Base-by-base conservation (phyloP, 176 grass and related monocot genomes). In the Phoenix dactylifera region DNA sequence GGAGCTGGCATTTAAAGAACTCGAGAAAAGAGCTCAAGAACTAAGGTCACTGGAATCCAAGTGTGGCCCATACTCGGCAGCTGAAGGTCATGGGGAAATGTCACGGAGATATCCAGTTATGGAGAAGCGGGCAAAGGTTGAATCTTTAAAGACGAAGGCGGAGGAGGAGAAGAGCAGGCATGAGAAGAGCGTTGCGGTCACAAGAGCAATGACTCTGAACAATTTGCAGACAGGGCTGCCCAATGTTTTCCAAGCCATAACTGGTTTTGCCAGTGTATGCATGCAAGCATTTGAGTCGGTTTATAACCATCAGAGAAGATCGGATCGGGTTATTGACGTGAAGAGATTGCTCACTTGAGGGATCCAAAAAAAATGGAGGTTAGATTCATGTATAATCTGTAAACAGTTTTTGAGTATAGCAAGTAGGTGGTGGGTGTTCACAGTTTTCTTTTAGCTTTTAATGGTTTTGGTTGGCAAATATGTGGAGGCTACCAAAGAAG, bases 141-240 rank as follows among this genome's bases (percentile, higher is more conserved):
- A 92, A 62, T 70, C 72, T 22, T 58, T 98, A 49, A 83, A 89
- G 72, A 64, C 55, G 1, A 86, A 79, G 51, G 87, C 81, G 0
- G 93, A 98, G 18, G 93, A 98, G 10, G 87, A 98, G 76, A 92
- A 85, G 76, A 98, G 81, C 78, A 98, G 91, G 51, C 88, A 98
- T 44, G 72, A 98, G 70, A 98, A 98, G 73, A 88, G 87, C 52
- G 62, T 92, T 15, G 84, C 84, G 28, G 76, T 92, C 2, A 97
- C 84, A 54, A 97, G 87, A 66, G 93, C 93, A 20, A 87, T 97
- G 93, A 92, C 93, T 26, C 49, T 91, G 62, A 97, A 88, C 76
- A 97, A 97, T 74, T 76, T 97, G 30, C 87, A 97, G 73, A 97
- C 87, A 7, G 93, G 87, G 0, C 79, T 97, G 20, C 93, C 93